These are phyloP conservation scores for Globisporangium apiculatum DNA, from an alignment of 352 stramenopile species.

Conservation along the genomic window DNA sequence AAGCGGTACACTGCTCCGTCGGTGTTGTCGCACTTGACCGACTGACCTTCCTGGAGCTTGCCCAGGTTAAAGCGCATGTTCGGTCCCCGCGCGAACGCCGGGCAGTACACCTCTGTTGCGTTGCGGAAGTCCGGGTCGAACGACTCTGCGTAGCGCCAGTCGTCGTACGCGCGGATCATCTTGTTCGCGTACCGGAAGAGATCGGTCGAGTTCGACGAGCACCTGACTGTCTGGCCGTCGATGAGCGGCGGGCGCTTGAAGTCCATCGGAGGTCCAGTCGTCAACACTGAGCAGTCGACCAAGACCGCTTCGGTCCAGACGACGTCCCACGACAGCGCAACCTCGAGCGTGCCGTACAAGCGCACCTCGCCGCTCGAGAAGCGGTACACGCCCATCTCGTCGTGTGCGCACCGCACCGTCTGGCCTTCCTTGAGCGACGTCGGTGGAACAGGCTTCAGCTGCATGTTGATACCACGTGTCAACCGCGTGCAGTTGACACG, in stretches of 20 bases:
- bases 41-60: slow-evolving; percentile 11
- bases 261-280: slow-evolving; percentile 4
- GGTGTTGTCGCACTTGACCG: slow-evolving; percentile 9
- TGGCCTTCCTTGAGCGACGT: slow-evolving; percentile 2
- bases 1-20: slow-evolving; percentile 6
- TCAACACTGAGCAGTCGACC: slow-evolving; percentile 1
- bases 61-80: slow-evolving; percentile 8
- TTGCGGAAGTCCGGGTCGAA: slow-evolving; percentile 15
- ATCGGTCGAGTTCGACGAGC: neutral
- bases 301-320: slow-evolving; percentile 6
- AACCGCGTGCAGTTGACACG: slow-evolving; percentile 15
- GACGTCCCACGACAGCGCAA: slow-evolving; percentile 19
- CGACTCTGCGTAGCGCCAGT: slow-evolving; percentile 10
- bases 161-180: slow-evolving; percentile 14
- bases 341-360: slow-evolving; percentile 6
- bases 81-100: neutral
- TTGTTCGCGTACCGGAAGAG: slow-evolving; percentile 5
- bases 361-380: slow-evolving; percentile 12
- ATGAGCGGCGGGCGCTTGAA: slow-evolving; percentile 5
- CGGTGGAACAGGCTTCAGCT: slow-evolving; percentile 3
- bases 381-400: slow-evolving; percentile 8
- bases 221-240: slow-evolving; percentile 10
- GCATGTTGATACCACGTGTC: slow-evolving; percentile 5
- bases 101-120: slow-evolving; percentile 12
- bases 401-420: slow-evolving; percentile 13